A percentile compares a stretch with the other conserved stretches of the same genome.
These are phyloP conservation scores for Pseudogymnoascus sp. DNA, from an alignment of 2,329 filamentous ascomycete species.

Conservation along the genomic window DNA sequence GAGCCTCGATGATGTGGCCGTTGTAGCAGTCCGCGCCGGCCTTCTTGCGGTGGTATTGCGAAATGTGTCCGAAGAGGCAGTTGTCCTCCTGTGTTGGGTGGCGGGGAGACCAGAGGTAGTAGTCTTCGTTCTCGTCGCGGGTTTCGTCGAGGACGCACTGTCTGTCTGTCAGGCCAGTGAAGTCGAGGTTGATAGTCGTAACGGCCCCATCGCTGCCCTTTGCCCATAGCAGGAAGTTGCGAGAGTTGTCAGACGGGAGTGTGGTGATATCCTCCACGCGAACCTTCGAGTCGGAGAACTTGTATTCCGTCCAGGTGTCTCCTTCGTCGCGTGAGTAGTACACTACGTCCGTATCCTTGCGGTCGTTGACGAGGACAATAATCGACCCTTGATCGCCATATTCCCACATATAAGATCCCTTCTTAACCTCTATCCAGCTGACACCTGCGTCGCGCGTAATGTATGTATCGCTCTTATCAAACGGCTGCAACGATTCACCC, in stretches of 20 bases:
- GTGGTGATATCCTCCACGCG: conserved; percentile 76
- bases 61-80: conserved; percentile 87
- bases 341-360: conserved; percentile 56
- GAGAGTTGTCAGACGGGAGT: conserved; percentile 77
- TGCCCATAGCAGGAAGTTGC: conserved; percentile 89
- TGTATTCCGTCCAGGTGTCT: conserved; percentile 64
- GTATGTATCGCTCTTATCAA: conserved; percentile 69
- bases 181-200: conserved; percentile 78
- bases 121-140: conserved; percentile 57
- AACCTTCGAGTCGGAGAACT: conserved; percentile 65
- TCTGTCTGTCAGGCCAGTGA: conserved; percentile 67
- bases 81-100: conserved; percentile 71
- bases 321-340: conserved; percentile 79
- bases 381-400: conserved; percentile 93
- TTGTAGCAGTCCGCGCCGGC: conserved; percentile 74
- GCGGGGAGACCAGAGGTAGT: conserved; percentile 77
- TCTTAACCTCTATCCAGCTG: conserved; percentile 75
- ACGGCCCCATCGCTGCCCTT: conserved; percentile 47
- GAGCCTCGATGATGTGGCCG: conserved; percentile 57
- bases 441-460: conserved; percentile 88
- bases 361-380: conserved; percentile 74
- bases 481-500: conserved; percentile 41
- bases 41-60: conserved; percentile 87
- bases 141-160: conserved; percentile 62
- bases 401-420: conserved; percentile 86